A percentile compares a stretch with the other conserved stretches of the same genome.
These are phyloP conservation scores for Glutinoglossum americanum DNA, from an alignment of 495 filamentous ascomycete genomes.

Conservation along the genomic window DNA sequence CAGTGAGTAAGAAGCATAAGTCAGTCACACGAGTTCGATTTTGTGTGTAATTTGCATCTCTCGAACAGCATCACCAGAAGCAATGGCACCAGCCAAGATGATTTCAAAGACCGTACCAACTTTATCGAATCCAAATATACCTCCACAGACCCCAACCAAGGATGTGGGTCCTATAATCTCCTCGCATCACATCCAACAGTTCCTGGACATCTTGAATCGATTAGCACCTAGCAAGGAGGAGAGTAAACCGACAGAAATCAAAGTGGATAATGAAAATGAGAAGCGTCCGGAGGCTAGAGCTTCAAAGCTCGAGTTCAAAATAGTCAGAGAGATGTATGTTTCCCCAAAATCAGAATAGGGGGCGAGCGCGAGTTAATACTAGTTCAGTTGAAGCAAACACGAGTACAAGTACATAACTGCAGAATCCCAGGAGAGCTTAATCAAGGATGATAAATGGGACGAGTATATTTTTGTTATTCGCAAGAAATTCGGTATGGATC, in stretches of 20 bases:
- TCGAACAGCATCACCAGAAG: background rate
- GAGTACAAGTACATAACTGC: background rate
- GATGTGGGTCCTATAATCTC: background rate
- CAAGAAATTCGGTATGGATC: background rate
- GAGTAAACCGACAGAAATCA: background rate
- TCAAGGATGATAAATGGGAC: background rate
- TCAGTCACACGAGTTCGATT: background rate
- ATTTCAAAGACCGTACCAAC: background rate
- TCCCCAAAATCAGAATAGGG: background rate
- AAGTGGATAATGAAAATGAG: background rate
- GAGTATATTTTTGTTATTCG: background rate
- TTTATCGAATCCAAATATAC: background rate
- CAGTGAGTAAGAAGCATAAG: background rate
- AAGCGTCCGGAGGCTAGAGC: background rate
- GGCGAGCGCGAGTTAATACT: background rate
- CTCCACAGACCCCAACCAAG: background rate
- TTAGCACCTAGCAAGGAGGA: background rate
- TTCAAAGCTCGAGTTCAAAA: background rate
- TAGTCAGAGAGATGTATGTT: background rate
- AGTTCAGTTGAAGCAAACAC: background rate
- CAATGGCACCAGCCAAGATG: background rate
- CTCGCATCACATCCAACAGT: background rate
- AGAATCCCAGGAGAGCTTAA: background rate
- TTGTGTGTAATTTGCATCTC: background rate
- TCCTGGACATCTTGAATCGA: background rate